Conservation (phyloP, 2,329 filamentous ascomycete genomes). For the Colletotrichum echinochloae region DNA sequence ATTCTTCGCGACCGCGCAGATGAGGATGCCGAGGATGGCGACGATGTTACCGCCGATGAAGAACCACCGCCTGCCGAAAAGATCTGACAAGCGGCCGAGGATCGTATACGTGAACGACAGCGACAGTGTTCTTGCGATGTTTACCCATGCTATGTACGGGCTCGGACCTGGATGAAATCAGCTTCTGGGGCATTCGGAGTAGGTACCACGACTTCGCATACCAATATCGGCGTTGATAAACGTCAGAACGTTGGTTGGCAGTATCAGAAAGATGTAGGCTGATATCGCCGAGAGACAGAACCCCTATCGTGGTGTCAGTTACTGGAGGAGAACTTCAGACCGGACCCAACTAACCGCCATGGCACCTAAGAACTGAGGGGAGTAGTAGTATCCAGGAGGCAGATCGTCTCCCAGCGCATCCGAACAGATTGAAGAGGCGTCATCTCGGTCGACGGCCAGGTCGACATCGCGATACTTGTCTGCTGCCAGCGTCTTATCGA, state of each 20-base stretch:
- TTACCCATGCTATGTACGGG: conserved; percentile 42
- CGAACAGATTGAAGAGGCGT: conserved; percentile 50
- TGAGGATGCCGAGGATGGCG: conserved; percentile 51
- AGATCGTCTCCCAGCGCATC: conserved; percentile 51
- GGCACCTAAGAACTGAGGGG: conserved; percentile 49
- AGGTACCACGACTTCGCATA: not conserved
- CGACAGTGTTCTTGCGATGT: conserved; percentile 51
- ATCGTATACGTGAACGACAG: conserved; percentile 46
- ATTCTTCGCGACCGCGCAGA: conserved; percentile 51
- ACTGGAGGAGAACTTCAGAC: not conserved
- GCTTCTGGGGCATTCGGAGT: not conserved
- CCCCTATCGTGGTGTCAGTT: conserved; percentile 44
- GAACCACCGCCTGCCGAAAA: conserved; percentile 55
- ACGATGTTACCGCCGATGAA: conserved; percentile 54
- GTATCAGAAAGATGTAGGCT: conserved; percentile 52
- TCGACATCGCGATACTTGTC: conserved; percentile 38
- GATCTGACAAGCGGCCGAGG: conserved; percentile 54
- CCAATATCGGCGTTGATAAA: conserved; percentile 53
- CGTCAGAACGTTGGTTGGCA: conserved; percentile 50
- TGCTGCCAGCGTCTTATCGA: conserved; percentile 11
- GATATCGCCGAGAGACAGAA: conserved; percentile 54
- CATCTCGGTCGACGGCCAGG: conserved; percentile 42
- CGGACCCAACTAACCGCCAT: conserved; percentile 45
- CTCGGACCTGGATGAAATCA: conserved; percentile 25
- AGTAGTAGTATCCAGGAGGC: conserved; percentile 53